phyloP scores from a whole-genome alignment of 2,329 filamentous ascomycete genomes.

The Claviceps fusiformis region DNA sequence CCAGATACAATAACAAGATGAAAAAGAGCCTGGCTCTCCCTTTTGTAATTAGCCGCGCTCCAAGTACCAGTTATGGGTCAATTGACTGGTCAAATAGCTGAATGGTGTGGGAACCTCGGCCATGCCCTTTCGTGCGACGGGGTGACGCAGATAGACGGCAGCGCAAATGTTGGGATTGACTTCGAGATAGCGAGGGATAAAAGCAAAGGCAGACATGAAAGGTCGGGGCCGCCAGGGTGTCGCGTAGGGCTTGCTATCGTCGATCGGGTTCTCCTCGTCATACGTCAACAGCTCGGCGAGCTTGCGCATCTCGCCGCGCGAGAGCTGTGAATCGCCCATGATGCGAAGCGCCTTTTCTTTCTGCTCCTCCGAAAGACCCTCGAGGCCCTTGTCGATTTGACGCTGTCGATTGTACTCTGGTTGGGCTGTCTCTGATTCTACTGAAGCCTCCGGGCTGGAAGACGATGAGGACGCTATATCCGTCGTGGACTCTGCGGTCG shows the following conservation, averaged over 20 bases:
- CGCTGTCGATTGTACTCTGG: constrained; percentile 16
- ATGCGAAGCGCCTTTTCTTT: constrained; percentile 20
- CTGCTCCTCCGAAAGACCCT: constrained; percentile 19
- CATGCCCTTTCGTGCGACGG: constrained; percentile 68
- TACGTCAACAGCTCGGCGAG: constrained; percentile 45
- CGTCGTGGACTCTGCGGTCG: constrained; percentile 1
- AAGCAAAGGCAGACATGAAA: constrained; percentile 86
- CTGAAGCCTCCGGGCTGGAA: not conserved
- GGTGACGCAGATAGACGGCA: constrained; percentile 88
- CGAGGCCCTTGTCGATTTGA: constrained; percentile 21
- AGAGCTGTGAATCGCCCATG: constrained; percentile 20
- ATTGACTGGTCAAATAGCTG: constrained; percentile 51
- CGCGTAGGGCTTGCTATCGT: constrained; percentile 67
- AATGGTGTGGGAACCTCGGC: constrained; percentile 83
- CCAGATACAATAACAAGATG: too few species aligned
- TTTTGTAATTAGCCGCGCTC: constrained; percentile 47
- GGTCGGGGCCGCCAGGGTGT: constrained; percentile 82
- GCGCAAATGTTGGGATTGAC: constrained; percentile 96
- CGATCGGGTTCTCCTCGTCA: constrained; percentile 62
- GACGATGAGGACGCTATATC: constrained; percentile 9
- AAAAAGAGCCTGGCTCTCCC: too few species aligned
- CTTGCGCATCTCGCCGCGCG: constrained; percentile 37
- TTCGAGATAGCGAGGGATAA: constrained; percentile 89
- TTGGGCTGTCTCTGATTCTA: constrained; percentile 6
- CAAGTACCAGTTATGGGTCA: constrained; percentile 92